These are phyloP conservation scores for Amyloporia xantha DNA, from an alignment of 768 basidiomycete genomes.

Conservation along the genomic window DNA sequence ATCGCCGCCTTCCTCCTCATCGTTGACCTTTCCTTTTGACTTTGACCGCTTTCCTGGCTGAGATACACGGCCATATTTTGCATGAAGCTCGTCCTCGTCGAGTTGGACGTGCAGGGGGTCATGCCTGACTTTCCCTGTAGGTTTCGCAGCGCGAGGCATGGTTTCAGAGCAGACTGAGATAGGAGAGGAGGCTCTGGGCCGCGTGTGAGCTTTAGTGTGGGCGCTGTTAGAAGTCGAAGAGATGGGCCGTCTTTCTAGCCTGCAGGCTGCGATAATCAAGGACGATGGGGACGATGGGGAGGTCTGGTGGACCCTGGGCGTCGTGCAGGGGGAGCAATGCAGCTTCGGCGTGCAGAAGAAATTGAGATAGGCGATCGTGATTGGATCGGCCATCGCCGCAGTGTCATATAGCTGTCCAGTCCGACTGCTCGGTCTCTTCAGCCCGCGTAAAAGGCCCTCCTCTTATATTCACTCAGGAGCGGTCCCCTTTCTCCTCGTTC, in stretches of 20 bases:
- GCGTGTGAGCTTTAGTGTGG: not conserved
- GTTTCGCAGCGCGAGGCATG: constrained; percentile 63
- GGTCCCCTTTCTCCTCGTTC: not conserved
- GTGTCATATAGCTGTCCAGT: not conserved
- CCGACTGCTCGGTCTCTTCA: not conserved
- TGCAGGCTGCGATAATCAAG: not conserved
- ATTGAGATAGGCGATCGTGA: not conserved
- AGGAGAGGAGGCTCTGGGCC: not conserved
- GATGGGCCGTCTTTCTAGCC: not conserved
- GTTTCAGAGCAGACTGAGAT: not conserved
- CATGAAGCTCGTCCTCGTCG: constrained; percentile 65
- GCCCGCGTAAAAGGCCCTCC: not conserved
- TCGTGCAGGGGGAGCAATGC: not conserved
- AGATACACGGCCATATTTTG: constrained; percentile 74
- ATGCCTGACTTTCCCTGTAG: constrained; percentile 57
- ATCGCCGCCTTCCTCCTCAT: constrained; percentile 60
- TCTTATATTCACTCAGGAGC: not conserved
- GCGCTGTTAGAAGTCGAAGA: not conserved
- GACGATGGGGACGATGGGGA: not conserved
- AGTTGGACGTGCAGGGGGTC: constrained; percentile 87
- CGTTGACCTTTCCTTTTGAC: constrained; percentile 38
- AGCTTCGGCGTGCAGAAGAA: constrained; percentile 1
- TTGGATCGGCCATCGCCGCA: constrained; percentile 2
- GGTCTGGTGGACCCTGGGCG: not conserved
- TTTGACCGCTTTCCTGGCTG: constrained; percentile 73